A percentile compares a stretch with the other conserved stretches of the same genome.
These are phyloP conservation scores for Knufia fluminis DNA, from an alignment of 2,329 filamentous ascomycete genomes.

Conservation along the genomic window DNA sequence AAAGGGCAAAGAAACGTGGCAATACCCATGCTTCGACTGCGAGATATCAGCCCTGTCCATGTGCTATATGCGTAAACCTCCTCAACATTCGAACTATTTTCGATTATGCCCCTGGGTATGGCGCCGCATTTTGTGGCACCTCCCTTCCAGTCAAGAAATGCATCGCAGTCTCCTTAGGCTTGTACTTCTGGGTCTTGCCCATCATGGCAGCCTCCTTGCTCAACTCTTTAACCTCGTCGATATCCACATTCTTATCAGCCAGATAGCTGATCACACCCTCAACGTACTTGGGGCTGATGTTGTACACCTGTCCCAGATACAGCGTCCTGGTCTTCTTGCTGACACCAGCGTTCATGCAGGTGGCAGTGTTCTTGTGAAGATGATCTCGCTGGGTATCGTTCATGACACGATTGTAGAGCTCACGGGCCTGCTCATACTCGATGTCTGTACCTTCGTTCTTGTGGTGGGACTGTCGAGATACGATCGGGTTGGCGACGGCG, in stretches of 20 bases:
- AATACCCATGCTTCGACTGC: too few species aligned
- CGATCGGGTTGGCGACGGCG: constrained; percentile 40
- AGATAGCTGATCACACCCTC: constrained; percentile 39
- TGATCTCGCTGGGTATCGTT: constrained; percentile 35
- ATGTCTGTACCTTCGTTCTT: constrained; percentile 46
- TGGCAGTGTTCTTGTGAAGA: constrained; percentile 42
- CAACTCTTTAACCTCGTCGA: constrained; percentile 38
- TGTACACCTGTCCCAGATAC: constrained; percentile 45
- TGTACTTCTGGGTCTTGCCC: constrained; percentile 14
- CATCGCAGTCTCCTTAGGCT: constrained; percentile 5
- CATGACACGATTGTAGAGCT: constrained; percentile 44
- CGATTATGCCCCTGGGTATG: not conserved
- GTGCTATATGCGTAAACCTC: too few species aligned
- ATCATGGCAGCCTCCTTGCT: constrained; percentile 35
- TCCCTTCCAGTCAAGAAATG: constrained; percentile 1
- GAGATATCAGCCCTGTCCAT: too few species aligned
- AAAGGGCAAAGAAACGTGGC: too few species aligned
- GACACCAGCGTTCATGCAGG: constrained; percentile 37
- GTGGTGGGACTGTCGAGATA: constrained; percentile 45
- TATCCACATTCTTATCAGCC: constrained; percentile 36
- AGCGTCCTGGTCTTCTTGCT: constrained; percentile 40
- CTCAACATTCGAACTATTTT: too few species aligned
- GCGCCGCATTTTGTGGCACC: constrained; percentile 2
- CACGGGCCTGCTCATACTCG: constrained; percentile 44
- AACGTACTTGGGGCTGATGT: constrained; percentile 41